phyloP scores from a whole-genome alignment of 2,329 filamentous ascomycete species.

The Colletotrichum truncatum region DNA sequence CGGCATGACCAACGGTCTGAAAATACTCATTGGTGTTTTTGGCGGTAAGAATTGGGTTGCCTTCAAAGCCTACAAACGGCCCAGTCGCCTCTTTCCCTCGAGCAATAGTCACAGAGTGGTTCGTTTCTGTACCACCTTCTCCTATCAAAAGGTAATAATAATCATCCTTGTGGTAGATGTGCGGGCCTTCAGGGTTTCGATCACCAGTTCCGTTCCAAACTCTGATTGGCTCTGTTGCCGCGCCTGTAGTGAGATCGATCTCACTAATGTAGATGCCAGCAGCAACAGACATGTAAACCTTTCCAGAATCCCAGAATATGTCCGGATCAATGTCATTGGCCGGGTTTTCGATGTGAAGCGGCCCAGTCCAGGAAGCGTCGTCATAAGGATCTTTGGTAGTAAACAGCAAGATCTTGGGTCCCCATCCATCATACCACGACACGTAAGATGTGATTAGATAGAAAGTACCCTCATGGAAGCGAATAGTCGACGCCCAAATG shows the following conservation, averaged over 20 bases:
- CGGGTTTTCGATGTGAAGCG: conserved; percentile 39
- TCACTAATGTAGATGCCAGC: conserved; percentile 39
- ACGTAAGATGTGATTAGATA: conserved; percentile 43
- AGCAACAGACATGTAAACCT: conserved; percentile 45
- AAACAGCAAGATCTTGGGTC: conserved; percentile 48
- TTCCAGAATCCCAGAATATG: conserved; percentile 63
- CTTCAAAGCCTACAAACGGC: conserved; percentile 50
- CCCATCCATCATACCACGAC: conserved; percentile 34
- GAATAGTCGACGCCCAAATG: conserved; percentile 57
- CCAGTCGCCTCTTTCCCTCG: conserved; percentile 48
- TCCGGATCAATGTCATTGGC: conserved; percentile 53
- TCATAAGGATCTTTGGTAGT: conserved; percentile 49
- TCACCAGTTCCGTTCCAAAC: conserved; percentile 57
- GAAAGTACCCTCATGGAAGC: conserved; percentile 52
- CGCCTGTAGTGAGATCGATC: conserved; percentile 46
- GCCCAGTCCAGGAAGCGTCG: conserved; percentile 50
- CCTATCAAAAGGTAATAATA: conserved; percentile 64
- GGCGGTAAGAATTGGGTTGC: conserved; percentile 57
- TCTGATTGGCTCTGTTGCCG: conserved; percentile 38
- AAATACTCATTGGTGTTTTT: conserved; percentile 47
- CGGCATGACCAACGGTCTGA: conserved; percentile 54
- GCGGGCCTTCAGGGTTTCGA: conserved; percentile 58
- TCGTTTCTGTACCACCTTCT: conserved; percentile 57
- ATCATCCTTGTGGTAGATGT: conserved; percentile 59
- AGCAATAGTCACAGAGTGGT: conserved; percentile 54